Evolutionary conservation across 2,329 filamentous ascomycete genomes (phyloP).

Genomic region (Zymoseptoria pseudotritici): DNA sequence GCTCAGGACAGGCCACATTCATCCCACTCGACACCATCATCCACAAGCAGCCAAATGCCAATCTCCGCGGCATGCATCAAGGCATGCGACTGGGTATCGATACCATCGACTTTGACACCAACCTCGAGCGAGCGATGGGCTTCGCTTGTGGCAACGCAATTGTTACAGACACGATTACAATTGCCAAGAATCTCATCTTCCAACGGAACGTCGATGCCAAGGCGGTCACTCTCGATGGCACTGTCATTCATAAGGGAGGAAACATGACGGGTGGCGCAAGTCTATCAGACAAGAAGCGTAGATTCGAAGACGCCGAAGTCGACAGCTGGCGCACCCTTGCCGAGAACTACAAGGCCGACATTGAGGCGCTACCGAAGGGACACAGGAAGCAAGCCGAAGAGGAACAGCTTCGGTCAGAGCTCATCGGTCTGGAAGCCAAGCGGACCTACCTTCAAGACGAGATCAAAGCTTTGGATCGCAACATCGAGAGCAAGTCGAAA

Average conservation of each 20-base stretch:
- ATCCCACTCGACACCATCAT: constrained; percentile 97
- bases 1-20: constrained; percentile 81
- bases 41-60: constrained; percentile 81
- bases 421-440: constrained; percentile 71
- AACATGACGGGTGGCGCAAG: constrained; percentile 93
- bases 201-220: constrained; percentile 80
- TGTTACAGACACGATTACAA: constrained; percentile 79
- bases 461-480: constrained; percentile 68
- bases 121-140: constrained; percentile 83
- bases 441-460: constrained; percentile 67
- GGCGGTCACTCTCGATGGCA: constrained; percentile 90
- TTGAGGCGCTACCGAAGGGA: constrained; percentile 70
- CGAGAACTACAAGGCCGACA: constrained; percentile 67
- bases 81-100: constrained; percentile 85
- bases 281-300: constrained; percentile 59
- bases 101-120: constrained; percentile 85
- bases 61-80: constrained; percentile 79
- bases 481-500: constrained; percentile 74
- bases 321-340: constrained; percentile 73
- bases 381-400: constrained; percentile 71
- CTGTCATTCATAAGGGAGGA: constrained; percentile 91
- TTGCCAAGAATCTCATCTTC: constrained; percentile 86
- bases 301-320: constrained; percentile 85
- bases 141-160: constrained; percentile 94
- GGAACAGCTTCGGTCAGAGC: constrained; percentile 70